phyloP scores from a whole-genome alignment of 371 early-diverging fungal genomes.

The Mortierella sp. region DNA sequence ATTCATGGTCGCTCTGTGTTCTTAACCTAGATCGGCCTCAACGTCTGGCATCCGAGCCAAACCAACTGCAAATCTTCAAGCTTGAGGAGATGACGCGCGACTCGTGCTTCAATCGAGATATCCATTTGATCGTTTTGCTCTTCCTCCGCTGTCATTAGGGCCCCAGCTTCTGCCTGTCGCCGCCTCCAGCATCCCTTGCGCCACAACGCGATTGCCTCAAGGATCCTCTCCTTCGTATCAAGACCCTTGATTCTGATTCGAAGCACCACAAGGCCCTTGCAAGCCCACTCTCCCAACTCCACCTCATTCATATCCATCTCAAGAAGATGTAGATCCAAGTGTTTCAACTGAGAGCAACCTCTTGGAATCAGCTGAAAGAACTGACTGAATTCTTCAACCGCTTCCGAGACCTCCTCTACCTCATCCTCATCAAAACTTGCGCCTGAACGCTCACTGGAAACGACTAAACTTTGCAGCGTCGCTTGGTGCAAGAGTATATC shows the following conservation, averaged over 20 bases:
- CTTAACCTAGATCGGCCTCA: neutral
- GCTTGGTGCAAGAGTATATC: neutral
- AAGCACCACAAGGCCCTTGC: neutral
- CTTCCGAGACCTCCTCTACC: neutral
- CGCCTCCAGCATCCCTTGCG: neutral
- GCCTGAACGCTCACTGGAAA: neutral
- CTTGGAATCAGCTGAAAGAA: neutral
- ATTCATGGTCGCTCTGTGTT: no score
- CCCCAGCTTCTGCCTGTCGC: neutral
- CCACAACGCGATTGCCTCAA: neutral
- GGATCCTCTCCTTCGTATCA: neutral
- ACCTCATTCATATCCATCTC: slow-evolving; percentile 1
- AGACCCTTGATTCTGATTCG: neutral
- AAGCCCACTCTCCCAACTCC: neutral
- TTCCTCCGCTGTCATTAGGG: neutral
- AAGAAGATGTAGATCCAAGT: neutral
- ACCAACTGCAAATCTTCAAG: neutral
- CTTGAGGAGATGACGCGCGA: neutral
- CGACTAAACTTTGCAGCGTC: neutral
- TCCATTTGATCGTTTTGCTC: neutral
- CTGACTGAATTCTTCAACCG: neutral
- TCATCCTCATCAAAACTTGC: neutral
- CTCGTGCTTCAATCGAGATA: neutral
- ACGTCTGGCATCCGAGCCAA: neutral
- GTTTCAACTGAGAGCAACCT: neutral